Percentiles rank a stretch among this genome's conserved stretches.
Evolutionary conservation across 768 basidiomycete genomes (phyloP).

Genomic region (Cystofilobasidium ferigula): DNA sequence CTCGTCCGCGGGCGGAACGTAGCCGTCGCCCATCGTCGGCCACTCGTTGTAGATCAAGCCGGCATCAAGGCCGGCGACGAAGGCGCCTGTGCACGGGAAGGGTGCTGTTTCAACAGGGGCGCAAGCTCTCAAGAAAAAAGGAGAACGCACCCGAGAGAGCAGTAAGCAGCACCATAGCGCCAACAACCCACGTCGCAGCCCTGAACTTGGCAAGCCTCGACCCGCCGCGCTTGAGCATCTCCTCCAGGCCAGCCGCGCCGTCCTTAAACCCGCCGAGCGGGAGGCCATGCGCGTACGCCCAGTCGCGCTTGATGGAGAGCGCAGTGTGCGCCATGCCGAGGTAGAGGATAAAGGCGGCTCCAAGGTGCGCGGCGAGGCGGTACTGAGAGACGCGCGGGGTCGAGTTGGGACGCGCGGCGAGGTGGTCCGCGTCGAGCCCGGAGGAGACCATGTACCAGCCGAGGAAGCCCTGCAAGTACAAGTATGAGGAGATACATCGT

Average conservation of each 20-base stretch:
- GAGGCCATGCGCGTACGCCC: slow-evolving; percentile 44
- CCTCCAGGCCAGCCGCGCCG: slow-evolving; percentile 46
- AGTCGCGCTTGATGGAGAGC: slow-evolving; percentile 63
- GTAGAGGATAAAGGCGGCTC: slow-evolving; percentile 83
- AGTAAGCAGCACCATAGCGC: slow-evolving; percentile 74
- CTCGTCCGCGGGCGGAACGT: slow-evolving; percentile 71
- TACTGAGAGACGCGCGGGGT: slow-evolving; percentile 96
- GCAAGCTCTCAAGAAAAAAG: background rate
- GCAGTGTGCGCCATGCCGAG: slow-evolving; percentile 80
- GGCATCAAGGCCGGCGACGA: slow-evolving; percentile 94
- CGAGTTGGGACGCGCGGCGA: slow-evolving; percentile 60
- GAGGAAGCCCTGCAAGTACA: slow-evolving; percentile 57
- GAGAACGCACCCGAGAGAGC: slow-evolving; percentile 66
- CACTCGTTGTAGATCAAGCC: slow-evolving; percentile 97
- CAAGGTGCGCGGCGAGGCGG: slow-evolving; percentile 84
- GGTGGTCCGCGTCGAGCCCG: slow-evolving; percentile 63
- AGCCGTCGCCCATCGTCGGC: slow-evolving; percentile 81
- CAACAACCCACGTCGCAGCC: slow-evolving; percentile 50
- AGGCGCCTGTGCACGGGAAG: slow-evolving; percentile 74
- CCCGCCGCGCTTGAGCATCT: background rate
- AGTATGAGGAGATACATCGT: background rate
- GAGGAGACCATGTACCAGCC: slow-evolving; percentile 99
- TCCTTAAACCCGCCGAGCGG: slow-evolving; percentile 40
- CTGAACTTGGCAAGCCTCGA: slow-evolving; percentile 48
- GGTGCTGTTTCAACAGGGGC: too few species aligned